Conservation (phyloP, 169 alveolate genomes). For the Cryptosporidium meleagridis region DNA sequence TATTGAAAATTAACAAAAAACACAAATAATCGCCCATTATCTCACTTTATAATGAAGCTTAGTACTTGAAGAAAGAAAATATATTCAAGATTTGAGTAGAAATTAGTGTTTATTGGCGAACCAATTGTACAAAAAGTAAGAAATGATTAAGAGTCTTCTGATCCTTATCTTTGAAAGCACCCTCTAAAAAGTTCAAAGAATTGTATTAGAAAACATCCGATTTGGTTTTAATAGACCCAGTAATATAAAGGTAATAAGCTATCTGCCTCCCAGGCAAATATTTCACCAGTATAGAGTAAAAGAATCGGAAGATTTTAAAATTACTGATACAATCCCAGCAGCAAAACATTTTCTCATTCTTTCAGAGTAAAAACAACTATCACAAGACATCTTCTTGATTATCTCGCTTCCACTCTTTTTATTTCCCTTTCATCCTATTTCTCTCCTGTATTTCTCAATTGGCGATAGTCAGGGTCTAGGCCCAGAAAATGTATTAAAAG, state of each 20-base stretch:
- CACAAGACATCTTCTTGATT: background rate
- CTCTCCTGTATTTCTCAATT: background rate
- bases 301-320: background rate
- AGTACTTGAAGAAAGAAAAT: background rate
- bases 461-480: background rate
- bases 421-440: background rate
- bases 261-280: background rate
- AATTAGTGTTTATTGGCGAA: conserved; percentile 1
- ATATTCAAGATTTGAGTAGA: background rate
- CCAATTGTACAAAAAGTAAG: background rate
- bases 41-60: background rate
- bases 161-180: background rate
- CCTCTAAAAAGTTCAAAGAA: background rate
- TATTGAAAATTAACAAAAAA: background rate
- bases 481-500: conserved; percentile 22
- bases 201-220: background rate
- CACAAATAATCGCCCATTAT: background rate
- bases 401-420: background rate
- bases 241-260: background rate
- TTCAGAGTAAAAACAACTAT: background rate
- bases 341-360: background rate
- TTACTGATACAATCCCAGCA: background rate
- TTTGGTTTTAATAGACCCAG: background rate
- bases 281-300: background rate
- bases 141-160: background rate